phyloP scores from a whole-genome alignment of 2,329 filamentous ascomycete genomes.

The Sporothrix protearum region DNA sequence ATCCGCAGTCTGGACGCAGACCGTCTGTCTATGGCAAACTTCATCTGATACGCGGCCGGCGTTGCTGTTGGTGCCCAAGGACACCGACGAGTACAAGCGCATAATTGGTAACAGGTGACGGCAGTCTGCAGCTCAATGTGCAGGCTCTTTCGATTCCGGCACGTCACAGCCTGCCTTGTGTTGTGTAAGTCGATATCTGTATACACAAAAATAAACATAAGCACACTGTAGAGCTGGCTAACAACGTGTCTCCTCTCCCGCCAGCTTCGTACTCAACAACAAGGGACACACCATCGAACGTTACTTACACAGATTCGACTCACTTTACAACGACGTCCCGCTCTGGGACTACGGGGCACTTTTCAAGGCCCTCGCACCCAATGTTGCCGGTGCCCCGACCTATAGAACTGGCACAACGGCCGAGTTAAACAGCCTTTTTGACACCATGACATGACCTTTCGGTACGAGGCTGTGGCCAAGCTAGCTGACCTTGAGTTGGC shows the following conservation, averaged over 20 bases:
- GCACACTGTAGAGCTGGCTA: background rate
- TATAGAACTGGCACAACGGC: background rate
- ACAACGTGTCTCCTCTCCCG: no score
- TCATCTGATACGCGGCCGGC: background rate
- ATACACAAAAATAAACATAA: background rate
- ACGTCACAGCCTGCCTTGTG: background rate
- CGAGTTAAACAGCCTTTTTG: background rate
- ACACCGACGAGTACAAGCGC: background rate
- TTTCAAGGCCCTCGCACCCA: background rate
- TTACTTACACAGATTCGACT: conserved; percentile 78
- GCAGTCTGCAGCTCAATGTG: background rate
- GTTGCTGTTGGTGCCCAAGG: background rate
- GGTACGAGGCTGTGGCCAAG: background rate
- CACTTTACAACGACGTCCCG: conserved; percentile 73
- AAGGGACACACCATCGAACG: conserved; percentile 86
- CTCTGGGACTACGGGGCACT: conserved; percentile 50
- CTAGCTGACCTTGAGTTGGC: background rate
- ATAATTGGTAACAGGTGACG: background rate
- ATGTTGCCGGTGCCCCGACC: background rate
- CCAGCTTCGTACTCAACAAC: conserved; percentile 76
- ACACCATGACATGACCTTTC: background rate
- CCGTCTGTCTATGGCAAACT: conserved; percentile 1
- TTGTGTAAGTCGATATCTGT: background rate
- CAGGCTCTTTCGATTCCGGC: background rate
- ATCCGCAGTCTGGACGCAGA: background rate